Conservation (phyloP, 257 asterid species). For the Anisodus tanguticus region DNA sequence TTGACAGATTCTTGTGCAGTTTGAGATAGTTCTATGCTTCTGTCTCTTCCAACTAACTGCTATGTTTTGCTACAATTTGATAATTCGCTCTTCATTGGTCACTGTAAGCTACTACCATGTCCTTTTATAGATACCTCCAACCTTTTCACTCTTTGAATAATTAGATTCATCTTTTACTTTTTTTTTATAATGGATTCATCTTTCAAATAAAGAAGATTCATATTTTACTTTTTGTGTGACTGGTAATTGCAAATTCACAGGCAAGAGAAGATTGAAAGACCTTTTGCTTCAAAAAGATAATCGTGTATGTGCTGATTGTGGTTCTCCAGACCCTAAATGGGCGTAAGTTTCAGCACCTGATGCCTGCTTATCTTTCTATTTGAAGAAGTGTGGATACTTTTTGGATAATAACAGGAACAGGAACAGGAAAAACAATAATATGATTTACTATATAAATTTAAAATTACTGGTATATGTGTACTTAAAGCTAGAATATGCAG, state of each 20-base stretch:
- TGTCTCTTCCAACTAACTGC: neutral
- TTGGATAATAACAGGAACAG: constrained; percentile 7
- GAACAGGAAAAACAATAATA: neutral
- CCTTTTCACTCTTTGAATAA: constrained; percentile 29
- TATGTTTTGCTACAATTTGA: neutral
- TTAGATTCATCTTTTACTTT: neutral
- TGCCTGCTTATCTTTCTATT: constrained; percentile 13
- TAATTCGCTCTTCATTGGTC: neutral
- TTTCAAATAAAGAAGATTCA: neutral
- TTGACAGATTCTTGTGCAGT: neutral
- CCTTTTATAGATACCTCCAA: constrained; percentile 20
- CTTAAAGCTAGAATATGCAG: neutral
- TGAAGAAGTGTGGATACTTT: constrained; percentile 22
- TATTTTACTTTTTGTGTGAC: constrained; percentile 11
- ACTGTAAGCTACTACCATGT: constrained; percentile 17
- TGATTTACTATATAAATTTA: no score
- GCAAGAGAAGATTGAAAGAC: constrained; percentile 79
- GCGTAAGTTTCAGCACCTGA: constrained; percentile 71
- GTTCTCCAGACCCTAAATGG: constrained; percentile 98
- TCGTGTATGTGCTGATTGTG: constrained; percentile 94
- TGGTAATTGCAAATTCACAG: constrained; percentile 45
- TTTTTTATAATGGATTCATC: no score
- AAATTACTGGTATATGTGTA: neutral
- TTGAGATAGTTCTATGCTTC: constrained; percentile 20
- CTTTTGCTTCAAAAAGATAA: constrained; percentile 80